Base-by-base conservation (phyloP, 2,329 filamentous ascomycete species). In the Trichoderma breve region DNA sequence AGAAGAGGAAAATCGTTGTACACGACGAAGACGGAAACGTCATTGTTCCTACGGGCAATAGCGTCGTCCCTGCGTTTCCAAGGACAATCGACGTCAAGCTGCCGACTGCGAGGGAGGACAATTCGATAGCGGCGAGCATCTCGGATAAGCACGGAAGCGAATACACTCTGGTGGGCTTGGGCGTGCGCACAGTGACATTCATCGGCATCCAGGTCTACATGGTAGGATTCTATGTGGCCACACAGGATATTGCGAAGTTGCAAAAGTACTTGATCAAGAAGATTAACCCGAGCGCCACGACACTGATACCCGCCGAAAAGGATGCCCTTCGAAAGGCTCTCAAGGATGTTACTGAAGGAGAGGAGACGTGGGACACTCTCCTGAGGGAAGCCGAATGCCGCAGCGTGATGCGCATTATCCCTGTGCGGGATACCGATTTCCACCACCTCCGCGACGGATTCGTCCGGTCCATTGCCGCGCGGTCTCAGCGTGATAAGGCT, bases 381-480 rank as follows among this genome's bases (percentile, higher is more conserved):
- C 83, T 98, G 30, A 84, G 85, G 72, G 84, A 90, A 0, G 86
- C 89, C 3, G 87, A 89, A 0, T 89, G 95, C n/a, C 86, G 94
- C 70, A 95, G 91, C 30, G 88, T 91, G 0, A 90, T 97, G 83
- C 89, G 95, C 60, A 92, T 99, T 74, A 90, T 95, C 3, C 96
- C 96, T 0, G 94, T 94, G n/a, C 88, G 94, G 47, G 94, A 97
- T 81, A 99, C 96, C 21, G 95, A 98, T 81, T 98, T 98, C 82
- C 90, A 91, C 75, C 96, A 99, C 81, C 82, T 99, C 74, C 89
- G 95, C 53, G 96, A 99, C 79, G 96, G 93, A 1, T 97, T 95
- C 84, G 93, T 98, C 72, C 89, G 94, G 6, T 92, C 93, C 26
- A 92, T 99, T 74, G 92, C 93, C 69, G 91, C 89, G 9, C 89